These are phyloP conservation scores for Senecio squalidus DNA, from an alignment of 140 eudicot species.

Conservation along the genomic window DNA sequence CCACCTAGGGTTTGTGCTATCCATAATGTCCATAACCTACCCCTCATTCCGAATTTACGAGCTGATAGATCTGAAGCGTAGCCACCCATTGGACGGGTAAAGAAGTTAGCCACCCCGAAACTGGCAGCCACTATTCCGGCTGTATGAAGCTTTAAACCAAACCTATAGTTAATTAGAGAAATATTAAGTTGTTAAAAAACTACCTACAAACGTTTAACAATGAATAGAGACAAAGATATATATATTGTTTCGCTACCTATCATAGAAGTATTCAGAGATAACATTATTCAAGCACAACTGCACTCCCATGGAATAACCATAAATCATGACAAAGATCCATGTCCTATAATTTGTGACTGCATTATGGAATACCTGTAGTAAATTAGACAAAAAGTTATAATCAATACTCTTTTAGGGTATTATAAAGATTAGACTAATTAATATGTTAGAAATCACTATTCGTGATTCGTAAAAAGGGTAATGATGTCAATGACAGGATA, in stretches of 20 bases:
- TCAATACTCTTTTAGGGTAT: no score
- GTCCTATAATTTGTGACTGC: slow-evolving; percentile 55
- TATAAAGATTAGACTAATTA: no score
- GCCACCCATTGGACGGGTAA: slow-evolving; percentile 57
- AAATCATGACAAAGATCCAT: slow-evolving; percentile 51
- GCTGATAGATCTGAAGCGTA: slow-evolving; percentile 38
- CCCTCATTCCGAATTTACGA: slow-evolving; percentile 45
- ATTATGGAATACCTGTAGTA: slow-evolving; percentile 39
- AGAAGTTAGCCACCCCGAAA: slow-evolving; percentile 49
- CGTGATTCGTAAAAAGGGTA: no score
- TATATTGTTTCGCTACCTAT: slow-evolving; percentile 29
- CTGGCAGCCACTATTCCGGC: slow-evolving; percentile 56
- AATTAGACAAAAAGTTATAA: background rate
- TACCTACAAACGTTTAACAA: no score
- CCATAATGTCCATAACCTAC: slow-evolving; percentile 55
- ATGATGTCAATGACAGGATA: no score
- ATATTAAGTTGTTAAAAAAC: background rate
- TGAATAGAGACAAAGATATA: background rate
- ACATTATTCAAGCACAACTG: slow-evolving; percentile 50
- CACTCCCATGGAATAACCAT: slow-evolving; percentile 60
- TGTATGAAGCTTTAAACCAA: slow-evolving; percentile 43
- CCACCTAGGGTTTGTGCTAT: slow-evolving; percentile 56
- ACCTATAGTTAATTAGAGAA: slow-evolving; percentile 16
- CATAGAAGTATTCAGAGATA: slow-evolving; percentile 56
- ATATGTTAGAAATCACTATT: no score